phyloP scores from a whole-genome alignment of 2,329 filamentous ascomycete species.

The Pseudogymnoascus sp. region DNA sequence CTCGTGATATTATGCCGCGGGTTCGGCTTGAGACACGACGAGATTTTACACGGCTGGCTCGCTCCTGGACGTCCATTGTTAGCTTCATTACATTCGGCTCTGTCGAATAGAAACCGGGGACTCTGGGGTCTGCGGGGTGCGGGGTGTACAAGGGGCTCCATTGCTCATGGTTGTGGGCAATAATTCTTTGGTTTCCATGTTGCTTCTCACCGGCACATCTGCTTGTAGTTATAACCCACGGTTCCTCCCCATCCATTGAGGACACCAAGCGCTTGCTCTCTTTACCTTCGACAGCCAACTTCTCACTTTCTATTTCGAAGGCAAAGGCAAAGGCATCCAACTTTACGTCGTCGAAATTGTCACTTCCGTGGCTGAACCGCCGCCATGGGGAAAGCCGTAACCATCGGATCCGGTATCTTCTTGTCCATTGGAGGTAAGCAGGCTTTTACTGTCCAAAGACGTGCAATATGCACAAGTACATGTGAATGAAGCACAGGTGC shows the following conservation, averaged over 20 bases:
- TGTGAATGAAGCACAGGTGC: slow-evolving; percentile 13
- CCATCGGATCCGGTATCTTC: slow-evolving; percentile 14
- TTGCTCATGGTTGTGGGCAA: neutral
- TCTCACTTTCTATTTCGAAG: neutral
- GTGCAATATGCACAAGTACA: neutral
- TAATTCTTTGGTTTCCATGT: neutral
- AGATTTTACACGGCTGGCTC: neutral
- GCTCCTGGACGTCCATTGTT: neutral
- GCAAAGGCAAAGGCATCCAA: neutral
- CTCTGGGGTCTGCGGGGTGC: neutral
- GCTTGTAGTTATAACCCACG: neutral
- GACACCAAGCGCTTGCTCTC: neutral
- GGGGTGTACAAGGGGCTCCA: neutral
- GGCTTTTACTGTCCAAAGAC: neutral
- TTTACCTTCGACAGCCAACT: no score
- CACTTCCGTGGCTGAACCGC: neutral
- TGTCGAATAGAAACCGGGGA: neutral
- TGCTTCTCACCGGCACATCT: neutral
- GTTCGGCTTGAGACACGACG: neutral
- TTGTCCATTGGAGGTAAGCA: slow-evolving; percentile 18
- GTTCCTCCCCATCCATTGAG: neutral
- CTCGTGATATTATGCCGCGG: neutral
- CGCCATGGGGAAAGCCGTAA: slow-evolving; percentile 13
- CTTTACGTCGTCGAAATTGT: neutral
- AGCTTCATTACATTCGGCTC: neutral